Conservation (phyloP, 2,329 filamentous ascomycete genomes). For the Fusarium mangiferae region DNA sequence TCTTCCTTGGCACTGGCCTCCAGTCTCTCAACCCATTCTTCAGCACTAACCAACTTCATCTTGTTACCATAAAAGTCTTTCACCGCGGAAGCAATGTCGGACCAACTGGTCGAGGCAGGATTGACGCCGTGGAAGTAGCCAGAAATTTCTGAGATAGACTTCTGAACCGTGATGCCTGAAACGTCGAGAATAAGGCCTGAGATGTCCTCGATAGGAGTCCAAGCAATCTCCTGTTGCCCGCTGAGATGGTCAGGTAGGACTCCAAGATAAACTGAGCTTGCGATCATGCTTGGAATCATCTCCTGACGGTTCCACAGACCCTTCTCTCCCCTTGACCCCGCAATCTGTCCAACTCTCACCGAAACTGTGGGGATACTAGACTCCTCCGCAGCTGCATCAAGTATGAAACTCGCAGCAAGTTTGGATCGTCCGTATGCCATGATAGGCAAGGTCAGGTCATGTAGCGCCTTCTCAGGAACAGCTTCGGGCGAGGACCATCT, state of each 20-base stretch:
- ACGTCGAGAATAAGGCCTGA: neutral
- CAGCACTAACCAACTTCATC: neutral
- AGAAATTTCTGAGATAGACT: neutral
- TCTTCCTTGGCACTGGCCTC: neutral
- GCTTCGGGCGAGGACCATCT: neutral
- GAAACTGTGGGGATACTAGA: neutral
- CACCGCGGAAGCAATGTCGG: neutral
- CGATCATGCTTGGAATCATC: constrained; percentile 2
- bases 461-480: neutral
- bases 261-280: constrained; percentile 4
- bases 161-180: neutral
- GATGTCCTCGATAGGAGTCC: neutral
- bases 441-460: neutral
- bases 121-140: constrained; percentile 18
- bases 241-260: neutral
- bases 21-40: neutral
- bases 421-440: constrained; percentile 9
- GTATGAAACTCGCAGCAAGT: neutral
- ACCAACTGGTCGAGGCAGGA: neutral
- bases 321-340: neutral
- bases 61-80: neutral
- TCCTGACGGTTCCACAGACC: constrained; percentile 11
- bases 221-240: neutral
- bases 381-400: neutral
- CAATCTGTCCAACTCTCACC: neutral